Base-by-base conservation (phyloP, 768 basidiomycete genomes). In the Phanerodontia chrysosporium region DNA sequence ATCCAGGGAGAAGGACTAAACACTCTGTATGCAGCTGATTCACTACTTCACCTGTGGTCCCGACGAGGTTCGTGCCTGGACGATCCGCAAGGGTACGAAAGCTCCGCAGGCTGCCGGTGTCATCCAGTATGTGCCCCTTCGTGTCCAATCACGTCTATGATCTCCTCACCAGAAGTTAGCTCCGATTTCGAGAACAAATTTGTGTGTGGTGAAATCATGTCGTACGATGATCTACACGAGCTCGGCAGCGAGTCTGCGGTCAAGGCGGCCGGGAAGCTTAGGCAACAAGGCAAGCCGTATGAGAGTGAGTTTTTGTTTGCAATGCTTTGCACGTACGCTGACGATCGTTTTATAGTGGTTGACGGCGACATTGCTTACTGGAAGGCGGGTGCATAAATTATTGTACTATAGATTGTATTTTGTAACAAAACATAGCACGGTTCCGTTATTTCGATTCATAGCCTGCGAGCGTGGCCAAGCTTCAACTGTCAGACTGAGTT, bases 181-280 rank as follows among this genome's bases (percentile, higher is more conserved):
- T 88, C 92, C 53, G 95, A 98, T 75, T 98, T 98, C 70, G 94
- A 98, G 78, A 92, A 96, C 74, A 95, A 97, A 75, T 97, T 97
- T 66, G 90, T 98, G 24, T 97, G 94, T 63, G 95, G 94, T 73
- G 96, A 98, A 75, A 96, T 98, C 70, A 96, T 98, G 94, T 69
- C 85, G 0, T 97, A 86, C 67, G 85, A 86, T 0, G 97, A 98
- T 73, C 78, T 99, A 60, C 88, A 88, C 67, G 94, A 97, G 73
- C 78, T 95, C 65, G 95, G 95, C 12, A 89, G 89, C 61, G 97
- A 99, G 77, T 62, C 83, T 7, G 85, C 90, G 18, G 95, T 97
- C 68, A 98, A 98, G 75, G 92, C 95, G 24, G 92, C 90, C 18
- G 96, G 96, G 30, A 97, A 95, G 76, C 81, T 95, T 57, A 79